A percentile compares a stretch with the other conserved stretches of the same genome.
These are phyloP conservation scores for Suillus weaverae DNA, from an alignment of 768 basidiomycete species.

Conservation along the genomic window DNA sequence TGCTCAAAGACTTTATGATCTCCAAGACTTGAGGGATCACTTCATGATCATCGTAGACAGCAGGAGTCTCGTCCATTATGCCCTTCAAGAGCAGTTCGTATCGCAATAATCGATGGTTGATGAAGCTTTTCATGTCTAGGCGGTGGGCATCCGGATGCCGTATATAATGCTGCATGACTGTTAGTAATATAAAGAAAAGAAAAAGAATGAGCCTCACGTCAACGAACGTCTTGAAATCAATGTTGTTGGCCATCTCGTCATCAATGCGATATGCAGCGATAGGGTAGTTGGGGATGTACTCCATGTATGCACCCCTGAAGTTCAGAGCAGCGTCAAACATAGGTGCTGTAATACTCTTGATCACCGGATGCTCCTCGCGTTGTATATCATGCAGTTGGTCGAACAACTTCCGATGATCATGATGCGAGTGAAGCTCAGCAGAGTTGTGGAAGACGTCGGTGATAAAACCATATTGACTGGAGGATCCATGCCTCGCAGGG, in stretches of 20 bases:
- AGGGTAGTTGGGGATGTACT: constrained; percentile 90
- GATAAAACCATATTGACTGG: constrained; percentile 74
- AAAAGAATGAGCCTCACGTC: constrained; percentile 51
- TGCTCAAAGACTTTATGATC: constrained; percentile 82
- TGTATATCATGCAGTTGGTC: constrained; percentile 85
- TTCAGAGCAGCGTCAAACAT: constrained; percentile 88
- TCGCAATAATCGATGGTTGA: constrained; percentile 83
- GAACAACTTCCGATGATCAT: constrained; percentile 71
- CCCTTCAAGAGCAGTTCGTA: constrained; percentile 84
- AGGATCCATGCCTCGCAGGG: constrained; percentile 69
- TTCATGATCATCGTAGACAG: constrained; percentile 76
- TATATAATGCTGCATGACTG: constrained; percentile 38
- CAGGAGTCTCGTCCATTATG: constrained; percentile 74
- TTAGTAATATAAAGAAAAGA: constrained; percentile 6
- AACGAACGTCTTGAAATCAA: constrained; percentile 77
- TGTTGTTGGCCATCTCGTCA: constrained; percentile 82
- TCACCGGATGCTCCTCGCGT: constrained; percentile 79
- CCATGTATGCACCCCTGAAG: constrained; percentile 90
- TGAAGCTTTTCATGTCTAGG: constrained; percentile 91
- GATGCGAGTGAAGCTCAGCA: constrained; percentile 70
- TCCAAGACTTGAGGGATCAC: constrained; percentile 86
- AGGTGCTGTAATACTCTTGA: constrained; percentile 79
- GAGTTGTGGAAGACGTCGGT: constrained; percentile 90
- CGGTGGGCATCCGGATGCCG: constrained; percentile 78
- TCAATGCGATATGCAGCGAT: constrained; percentile 87